Percentiles rank a stretch among this genome's conserved stretches.
Conservation (phyloP, 495 filamentous ascomycete genomes). For the Achaetomiella virescens region DNA sequence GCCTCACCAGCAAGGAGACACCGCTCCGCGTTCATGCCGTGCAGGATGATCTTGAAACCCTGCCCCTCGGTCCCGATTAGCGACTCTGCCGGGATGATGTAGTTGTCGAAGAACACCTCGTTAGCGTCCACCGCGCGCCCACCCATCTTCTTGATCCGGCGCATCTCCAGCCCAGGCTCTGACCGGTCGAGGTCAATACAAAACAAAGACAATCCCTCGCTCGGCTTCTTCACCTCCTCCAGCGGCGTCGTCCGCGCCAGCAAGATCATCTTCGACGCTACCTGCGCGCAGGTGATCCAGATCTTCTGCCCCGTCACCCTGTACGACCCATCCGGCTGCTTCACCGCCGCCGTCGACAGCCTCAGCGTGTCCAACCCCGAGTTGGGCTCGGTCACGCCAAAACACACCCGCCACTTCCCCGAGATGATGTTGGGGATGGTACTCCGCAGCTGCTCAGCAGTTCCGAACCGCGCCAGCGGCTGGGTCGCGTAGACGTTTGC, state of each 20-base stretch:
- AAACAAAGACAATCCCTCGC: conserved; percentile 67
- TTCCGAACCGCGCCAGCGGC: conserved; percentile 66
- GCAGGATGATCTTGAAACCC: conserved; percentile 70
- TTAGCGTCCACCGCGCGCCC: conserved; percentile 74
- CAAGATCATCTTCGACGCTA: conserved; percentile 70
- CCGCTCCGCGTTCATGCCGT: conserved; percentile 81
- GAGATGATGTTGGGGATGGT: conserved; percentile 65
- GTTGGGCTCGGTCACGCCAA: conserved; percentile 60
- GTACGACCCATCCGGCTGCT: conserved; percentile 48
- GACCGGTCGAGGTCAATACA: conserved; percentile 64
- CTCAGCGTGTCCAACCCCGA: conserved; percentile 69
- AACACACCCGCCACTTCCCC: conserved; percentile 63
- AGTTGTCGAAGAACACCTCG: conserved; percentile 78
- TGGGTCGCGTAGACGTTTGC: conserved; percentile 73
- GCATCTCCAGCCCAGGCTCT: conserved; percentile 54
- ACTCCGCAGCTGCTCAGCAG: conserved; percentile 48
- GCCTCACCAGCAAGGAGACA: conserved; percentile 73
- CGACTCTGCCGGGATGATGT: conserved; percentile 51
- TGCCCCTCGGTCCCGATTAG: conserved; percentile 64
- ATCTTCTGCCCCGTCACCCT: conserved; percentile 70
- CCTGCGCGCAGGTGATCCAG: conserved; percentile 76
- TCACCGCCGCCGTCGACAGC: conserved; percentile 54
- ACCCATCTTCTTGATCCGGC: conserved; percentile 76
- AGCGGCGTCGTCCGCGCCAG: conserved; percentile 66
- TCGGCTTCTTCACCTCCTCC: conserved; percentile 58